Evolutionary conservation across 257 asterid species (phyloP), one percentile per base, ranked within the genome.

Genomic region (Scutellaria galericulata): DNA sequence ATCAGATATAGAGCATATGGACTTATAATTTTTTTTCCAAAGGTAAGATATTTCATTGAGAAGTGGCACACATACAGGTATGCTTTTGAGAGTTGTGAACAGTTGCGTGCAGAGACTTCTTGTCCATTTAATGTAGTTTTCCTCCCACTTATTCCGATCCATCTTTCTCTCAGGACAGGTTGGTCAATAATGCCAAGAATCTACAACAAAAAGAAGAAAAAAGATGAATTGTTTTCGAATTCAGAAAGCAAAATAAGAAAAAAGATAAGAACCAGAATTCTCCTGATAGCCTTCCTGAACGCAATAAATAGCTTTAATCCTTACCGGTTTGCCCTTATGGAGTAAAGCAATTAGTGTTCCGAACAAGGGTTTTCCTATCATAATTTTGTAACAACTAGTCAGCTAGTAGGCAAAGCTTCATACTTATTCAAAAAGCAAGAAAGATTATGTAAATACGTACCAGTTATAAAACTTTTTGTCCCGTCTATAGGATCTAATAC

Each of bases 401-500:
- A 67, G 66, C 39, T 7, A 74, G 51, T 59, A 57, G 46, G 46
- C 14, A 10, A 75, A 73, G 45, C 68, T 54, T 73, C 66, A 60
- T 59, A 50, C 12, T 62, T 47, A 50, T 48, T 18, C 46, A 66
- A 5, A 45, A 39, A 20, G 60, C 15, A 60, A 54, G 42, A 42
- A 47, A 44, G 39, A 62, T 41, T 14, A 24, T 44, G 44, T 15
- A 39, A 50, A 75, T 50, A 60, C 24, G 37, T 78, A 92, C 99
- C 98, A 64, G 97, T 92, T 52, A 95, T 95, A 67, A 92, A 92
- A 78, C 99, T 92, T 85, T 95, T 95, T 5, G 99, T 95, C 73
- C 99, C 99, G 73, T 95, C 98, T 48, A 95, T 95, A 6, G 98
- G 99, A 85, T 92, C 99, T 79, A 95, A 82, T 56, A 95, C 97